phyloP scores from a whole-genome alignment of 2,329 filamentous ascomycete species.

The Domatiomyces catenatus region DNA sequence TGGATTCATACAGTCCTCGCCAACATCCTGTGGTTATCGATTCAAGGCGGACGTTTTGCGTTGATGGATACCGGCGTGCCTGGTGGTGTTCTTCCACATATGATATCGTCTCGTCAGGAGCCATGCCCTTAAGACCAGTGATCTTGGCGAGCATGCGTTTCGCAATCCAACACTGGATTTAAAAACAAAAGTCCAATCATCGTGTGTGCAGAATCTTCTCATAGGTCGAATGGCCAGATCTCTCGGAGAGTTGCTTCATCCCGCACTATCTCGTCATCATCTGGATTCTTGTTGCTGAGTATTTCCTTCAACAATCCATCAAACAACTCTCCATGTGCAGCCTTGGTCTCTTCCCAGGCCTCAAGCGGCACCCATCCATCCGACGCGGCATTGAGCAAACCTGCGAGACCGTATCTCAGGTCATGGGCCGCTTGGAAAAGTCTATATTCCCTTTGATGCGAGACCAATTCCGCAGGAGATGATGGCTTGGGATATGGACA shows the following conservation, averaged over 20 bases:
- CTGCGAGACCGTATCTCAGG: conserved; percentile 14
- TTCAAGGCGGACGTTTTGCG: too few species aligned
- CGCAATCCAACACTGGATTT: too few species aligned
- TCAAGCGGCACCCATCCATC: conserved; percentile 26
- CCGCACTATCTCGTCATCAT: background rate
- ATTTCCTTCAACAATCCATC: background rate
- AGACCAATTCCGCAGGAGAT: background rate
- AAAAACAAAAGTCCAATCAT: too few species aligned
- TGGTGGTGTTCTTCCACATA: too few species aligned
- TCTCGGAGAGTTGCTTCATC: background rate
- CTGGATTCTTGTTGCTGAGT: background rate
- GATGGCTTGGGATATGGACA: conserved; percentile 21
- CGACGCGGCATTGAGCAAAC: conserved; percentile 20
- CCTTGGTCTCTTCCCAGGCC: conserved; percentile 21
- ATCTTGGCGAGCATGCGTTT: too few species aligned
- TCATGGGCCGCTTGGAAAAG: background rate
- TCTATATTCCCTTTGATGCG: background rate
- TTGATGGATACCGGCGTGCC: too few species aligned
- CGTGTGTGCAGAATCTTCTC: too few species aligned
- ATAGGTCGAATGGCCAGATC: background rate
- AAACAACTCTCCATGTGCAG: conserved; percentile 21
- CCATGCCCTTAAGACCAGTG: too few species aligned
- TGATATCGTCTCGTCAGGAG: too few species aligned
- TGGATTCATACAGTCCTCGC: too few species aligned
- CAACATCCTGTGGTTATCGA: too few species aligned